Conservation (phyloP, 148 eudicot species). For the Vaccinium corymbosum region DNA sequence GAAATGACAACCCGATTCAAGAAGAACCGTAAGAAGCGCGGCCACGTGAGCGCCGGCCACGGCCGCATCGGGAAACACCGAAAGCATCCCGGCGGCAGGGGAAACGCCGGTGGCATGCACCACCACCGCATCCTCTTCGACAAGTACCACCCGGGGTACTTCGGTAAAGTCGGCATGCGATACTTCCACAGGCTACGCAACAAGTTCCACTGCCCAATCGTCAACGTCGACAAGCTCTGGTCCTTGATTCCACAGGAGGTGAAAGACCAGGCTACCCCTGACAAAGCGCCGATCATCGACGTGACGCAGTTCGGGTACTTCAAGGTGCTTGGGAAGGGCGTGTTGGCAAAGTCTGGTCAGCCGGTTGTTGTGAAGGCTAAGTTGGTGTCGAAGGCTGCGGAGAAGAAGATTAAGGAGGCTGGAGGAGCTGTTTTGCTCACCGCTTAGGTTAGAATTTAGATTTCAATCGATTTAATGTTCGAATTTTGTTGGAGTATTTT, state of each 20-base stretch:
- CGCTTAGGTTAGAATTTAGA: constrained; percentile 27
- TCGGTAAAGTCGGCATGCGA: constrained; percentile 51
- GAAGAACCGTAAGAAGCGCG: constrained; percentile 41
- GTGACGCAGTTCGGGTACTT: constrained; percentile 36
- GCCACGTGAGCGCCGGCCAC: constrained; percentile 34
- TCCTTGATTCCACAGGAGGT: constrained; percentile 27
- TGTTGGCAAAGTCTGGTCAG: neutral
- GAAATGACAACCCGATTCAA: constrained; percentile 34
- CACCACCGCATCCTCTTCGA: constrained; percentile 57
- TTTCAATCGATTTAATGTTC: neutral
- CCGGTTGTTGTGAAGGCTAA: constrained; percentile 35
- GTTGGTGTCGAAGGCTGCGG: constrained; percentile 35
- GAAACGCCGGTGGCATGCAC: constrained; percentile 57
- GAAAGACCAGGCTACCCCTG: constrained; percentile 20
- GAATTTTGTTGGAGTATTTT: neutral
- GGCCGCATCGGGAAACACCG: constrained; percentile 36
- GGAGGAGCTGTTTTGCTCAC: constrained; percentile 52
- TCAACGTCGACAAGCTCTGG: constrained; percentile 39
- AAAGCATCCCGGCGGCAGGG: constrained; percentile 51
- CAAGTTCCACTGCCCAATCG: constrained; percentile 41
- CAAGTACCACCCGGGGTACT: constrained; percentile 55
- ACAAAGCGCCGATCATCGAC: constrained; percentile 26
- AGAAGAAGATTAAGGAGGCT: constrained; percentile 51
- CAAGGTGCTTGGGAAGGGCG: constrained; percentile 34
- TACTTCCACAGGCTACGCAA: constrained; percentile 52